Conservation (phyloP, 176 grass and related monocot genomes). For the maize (Zea mays) region DNA sequence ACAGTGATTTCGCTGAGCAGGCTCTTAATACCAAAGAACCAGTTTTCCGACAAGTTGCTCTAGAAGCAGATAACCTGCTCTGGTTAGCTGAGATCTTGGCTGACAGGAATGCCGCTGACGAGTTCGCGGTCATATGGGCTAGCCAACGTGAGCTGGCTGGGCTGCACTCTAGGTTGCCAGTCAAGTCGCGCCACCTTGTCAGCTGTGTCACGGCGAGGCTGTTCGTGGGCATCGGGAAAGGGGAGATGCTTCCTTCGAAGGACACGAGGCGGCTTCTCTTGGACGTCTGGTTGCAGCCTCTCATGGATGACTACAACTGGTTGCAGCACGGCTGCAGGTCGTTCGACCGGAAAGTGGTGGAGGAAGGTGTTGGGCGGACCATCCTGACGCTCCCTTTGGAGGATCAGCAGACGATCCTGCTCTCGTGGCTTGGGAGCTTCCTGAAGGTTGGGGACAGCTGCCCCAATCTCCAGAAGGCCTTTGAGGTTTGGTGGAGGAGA, state of each 20-base stretch:
- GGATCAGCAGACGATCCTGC: constrained; percentile 83
- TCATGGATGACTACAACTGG: constrained; percentile 96
- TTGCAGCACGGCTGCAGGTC: constrained; percentile 75
- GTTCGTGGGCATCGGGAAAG: constrained; percentile 85
- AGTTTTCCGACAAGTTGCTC: constrained; percentile 53
- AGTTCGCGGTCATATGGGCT: constrained; percentile 65
- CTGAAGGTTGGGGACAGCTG: constrained; percentile 76
- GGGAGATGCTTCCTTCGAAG: constrained; percentile 84
- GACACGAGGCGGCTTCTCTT: constrained; percentile 65
- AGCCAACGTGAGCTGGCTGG: constrained; percentile 65
- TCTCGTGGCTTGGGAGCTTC: constrained; percentile 80
- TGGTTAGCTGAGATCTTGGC: constrained; percentile 89
- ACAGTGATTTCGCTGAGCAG: constrained; percentile 47
- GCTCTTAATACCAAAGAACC: constrained; percentile 51
- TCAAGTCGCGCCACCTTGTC: constrained; percentile 77
- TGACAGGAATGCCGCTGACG: constrained; percentile 55
- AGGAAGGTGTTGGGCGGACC: constrained; percentile 83
- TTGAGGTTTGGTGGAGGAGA: constrained; percentile 97
- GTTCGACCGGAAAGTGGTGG: constrained; percentile 73
- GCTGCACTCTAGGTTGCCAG: constrained; percentile 70
- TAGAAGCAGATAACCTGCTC: constrained; percentile 86
- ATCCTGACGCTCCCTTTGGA: constrained; percentile 90
- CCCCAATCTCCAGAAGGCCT: constrained; percentile 93
- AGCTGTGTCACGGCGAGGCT: constrained; percentile 79
- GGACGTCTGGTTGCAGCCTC: constrained; percentile 83